Conservation (phyloP, 2,329 filamentous ascomycete genomes). For the Aspergillus pseudotamarii region DNA sequence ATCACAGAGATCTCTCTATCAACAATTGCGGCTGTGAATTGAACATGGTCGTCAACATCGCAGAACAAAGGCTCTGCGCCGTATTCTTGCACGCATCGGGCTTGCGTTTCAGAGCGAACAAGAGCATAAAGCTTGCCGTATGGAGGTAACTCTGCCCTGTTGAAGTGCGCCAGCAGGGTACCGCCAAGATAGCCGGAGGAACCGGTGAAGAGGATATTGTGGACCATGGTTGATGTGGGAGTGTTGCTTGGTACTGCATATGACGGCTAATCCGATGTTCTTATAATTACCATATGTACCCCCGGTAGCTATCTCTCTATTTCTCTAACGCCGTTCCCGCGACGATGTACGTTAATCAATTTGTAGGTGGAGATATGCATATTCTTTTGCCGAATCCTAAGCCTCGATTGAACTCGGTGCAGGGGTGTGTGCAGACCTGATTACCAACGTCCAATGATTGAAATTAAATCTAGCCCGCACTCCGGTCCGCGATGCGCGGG, state of each 20-base stretch:
- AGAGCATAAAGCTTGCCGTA: constrained; percentile 53
- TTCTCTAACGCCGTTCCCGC: too few relatives aligned
- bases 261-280: neutral
- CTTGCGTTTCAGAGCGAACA: constrained; percentile 51
- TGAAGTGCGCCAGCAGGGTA: constrained; percentile 47
- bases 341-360: too few relatives aligned
- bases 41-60: constrained; percentile 40
- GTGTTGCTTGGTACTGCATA: neutral
- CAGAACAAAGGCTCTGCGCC: constrained; percentile 47
- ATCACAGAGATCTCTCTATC: constrained; percentile 51
- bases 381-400: neutral
- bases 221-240: neutral
- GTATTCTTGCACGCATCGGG: constrained; percentile 46
- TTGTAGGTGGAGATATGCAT: neutral
- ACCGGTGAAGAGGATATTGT: constrained; percentile 54
- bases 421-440: neutral
- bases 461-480: neutral
- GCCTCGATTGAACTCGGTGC: neutral
- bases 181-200: constrained; percentile 59
- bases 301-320: too few relatives aligned
- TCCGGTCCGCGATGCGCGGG: too few relatives aligned
- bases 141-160: constrained; percentile 40
- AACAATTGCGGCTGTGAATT: constrained; percentile 42
- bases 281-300: neutral
- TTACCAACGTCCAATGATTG: neutral